Evolutionary conservation across 352 stramenopile genomes (phyloP).

Genomic region (Phytophthora cactorum): DNA sequence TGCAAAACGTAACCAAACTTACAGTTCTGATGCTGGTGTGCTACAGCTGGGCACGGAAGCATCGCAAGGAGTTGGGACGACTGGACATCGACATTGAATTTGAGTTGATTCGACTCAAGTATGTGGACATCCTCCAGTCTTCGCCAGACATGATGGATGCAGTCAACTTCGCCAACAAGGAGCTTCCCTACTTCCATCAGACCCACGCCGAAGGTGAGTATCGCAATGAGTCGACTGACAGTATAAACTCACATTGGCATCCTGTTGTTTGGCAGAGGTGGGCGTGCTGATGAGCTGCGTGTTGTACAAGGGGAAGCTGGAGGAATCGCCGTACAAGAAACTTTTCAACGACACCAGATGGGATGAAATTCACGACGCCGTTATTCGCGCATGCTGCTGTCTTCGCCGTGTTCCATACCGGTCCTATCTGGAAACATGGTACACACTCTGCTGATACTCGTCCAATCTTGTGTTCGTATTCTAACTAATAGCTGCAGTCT

Average conservation of each 20-base stretch:
- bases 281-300: slow-evolving; percentile 83
- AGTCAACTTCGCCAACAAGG: slow-evolving; percentile 69
- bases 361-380: slow-evolving; percentile 70
- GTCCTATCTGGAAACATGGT: slow-evolving; percentile 82
- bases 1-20: neutral
- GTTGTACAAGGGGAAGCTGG: slow-evolving; percentile 76
- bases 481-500: slow-evolving; percentile 47
- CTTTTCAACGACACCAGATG: slow-evolving; percentile 73
- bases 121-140: slow-evolving; percentile 74
- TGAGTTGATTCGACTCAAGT: slow-evolving; percentile 83
- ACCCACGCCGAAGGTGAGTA: slow-evolving; percentile 60
- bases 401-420: slow-evolving; percentile 72
- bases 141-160: slow-evolving; percentile 74
- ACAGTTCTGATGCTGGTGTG: slow-evolving; percentile 7
- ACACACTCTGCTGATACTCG: neutral
- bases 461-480: neutral
- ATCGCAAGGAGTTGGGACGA: slow-evolving; percentile 55
- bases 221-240: neutral
- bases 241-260: slow-evolving; percentile 2
- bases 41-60: slow-evolving; percentile 63
- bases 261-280: slow-evolving; percentile 51
- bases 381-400: slow-evolving; percentile 79
- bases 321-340: slow-evolving; percentile 83
- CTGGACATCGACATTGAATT: slow-evolving; percentile 84
- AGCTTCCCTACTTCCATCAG: slow-evolving; percentile 64